These are phyloP conservation scores for Calonectria pteridis DNA, from an alignment of 2,329 filamentous ascomycete genomes.

Conservation along the genomic window DNA sequence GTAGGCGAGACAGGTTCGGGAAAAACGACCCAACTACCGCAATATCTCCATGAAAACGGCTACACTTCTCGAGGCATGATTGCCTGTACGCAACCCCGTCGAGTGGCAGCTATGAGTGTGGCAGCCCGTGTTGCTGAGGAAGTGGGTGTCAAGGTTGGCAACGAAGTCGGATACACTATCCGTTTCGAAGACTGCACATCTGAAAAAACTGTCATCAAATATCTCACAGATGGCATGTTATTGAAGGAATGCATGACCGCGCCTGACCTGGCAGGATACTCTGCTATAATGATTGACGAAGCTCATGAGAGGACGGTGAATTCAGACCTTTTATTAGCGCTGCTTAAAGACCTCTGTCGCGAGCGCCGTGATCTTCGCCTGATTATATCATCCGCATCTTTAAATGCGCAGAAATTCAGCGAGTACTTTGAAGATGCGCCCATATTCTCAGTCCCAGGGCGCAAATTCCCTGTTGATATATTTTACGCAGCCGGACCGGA, in stretches of 20 bases:
- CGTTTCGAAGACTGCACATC: slow-evolving; percentile 94
- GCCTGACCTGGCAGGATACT: slow-evolving; percentile 84
- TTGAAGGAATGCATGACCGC: slow-evolving; percentile 91
- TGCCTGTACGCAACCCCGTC: slow-evolving; percentile 94
- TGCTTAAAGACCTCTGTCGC: slow-evolving; percentile 89
- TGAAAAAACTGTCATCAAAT: slow-evolving; percentile 92
- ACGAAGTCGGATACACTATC: slow-evolving; percentile 94
- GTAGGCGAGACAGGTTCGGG: slow-evolving; percentile 96
- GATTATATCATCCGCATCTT: slow-evolving; percentile 93
- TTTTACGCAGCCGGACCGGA: slow-evolving; percentile 93
- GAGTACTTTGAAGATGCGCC: slow-evolving; percentile 92
- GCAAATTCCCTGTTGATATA: slow-evolving; percentile 89
- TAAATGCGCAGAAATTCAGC: slow-evolving; percentile 93
- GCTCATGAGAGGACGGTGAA: slow-evolving; percentile 94
- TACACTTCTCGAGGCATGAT: too few species aligned
- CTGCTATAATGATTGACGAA: slow-evolving; percentile 95
- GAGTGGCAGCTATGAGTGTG: slow-evolving; percentile 97
- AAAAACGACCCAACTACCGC: slow-evolving; percentile 95
- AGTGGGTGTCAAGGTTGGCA: slow-evolving; percentile 88
- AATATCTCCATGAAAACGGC: slow-evolving; percentile 92
- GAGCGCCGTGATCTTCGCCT: slow-evolving; percentile 89
- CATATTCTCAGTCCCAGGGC: slow-evolving; percentile 94
- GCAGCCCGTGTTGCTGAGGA: slow-evolving; percentile 97
- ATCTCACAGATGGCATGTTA: slow-evolving; percentile 98
- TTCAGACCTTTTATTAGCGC: slow-evolving; percentile 88